Percentiles rank a stretch among this genome's conserved stretches.
Evolutionary conservation across 1,284 basidiomycete genomes (phyloP).

Genomic region (Takashimella tepidaria): DNA sequence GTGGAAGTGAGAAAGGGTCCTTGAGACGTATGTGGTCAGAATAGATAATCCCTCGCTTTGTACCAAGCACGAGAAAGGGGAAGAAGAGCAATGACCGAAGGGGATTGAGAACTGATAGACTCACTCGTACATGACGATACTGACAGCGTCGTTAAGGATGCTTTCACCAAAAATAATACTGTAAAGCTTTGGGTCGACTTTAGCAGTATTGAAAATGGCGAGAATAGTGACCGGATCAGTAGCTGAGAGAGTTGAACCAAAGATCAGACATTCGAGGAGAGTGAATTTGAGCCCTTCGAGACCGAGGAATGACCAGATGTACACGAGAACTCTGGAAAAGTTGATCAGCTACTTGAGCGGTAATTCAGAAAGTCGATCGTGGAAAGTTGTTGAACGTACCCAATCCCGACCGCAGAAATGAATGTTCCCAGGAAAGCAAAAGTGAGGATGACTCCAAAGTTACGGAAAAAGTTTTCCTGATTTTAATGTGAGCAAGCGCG

Average conservation of each 20-base stretch:
- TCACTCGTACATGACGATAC: constrained; percentile 99
- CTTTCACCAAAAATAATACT: constrained; percentile 97
- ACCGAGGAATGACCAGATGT: constrained; percentile 88
- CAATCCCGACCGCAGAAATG: constrained; percentile 92
- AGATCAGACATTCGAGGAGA: constrained; percentile 87
- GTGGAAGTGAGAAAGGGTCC: constrained; percentile 87
- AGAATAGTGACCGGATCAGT: constrained; percentile 98
- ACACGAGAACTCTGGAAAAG: constrained; percentile 67
- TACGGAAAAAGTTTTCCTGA: constrained; percentile 94
- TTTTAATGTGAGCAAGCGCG: neutral
- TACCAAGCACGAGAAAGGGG: too few species aligned
- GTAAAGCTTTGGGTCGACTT: constrained; percentile 97
- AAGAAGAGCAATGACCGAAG: too few species aligned
- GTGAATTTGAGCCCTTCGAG: constrained; percentile 73
- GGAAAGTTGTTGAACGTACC: constrained; percentile 53
- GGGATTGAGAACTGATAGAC: constrained; percentile 47
- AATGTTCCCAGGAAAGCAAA: constrained; percentile 97
- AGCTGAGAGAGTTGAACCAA: constrained; percentile 92
- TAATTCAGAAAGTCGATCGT: too few species aligned
- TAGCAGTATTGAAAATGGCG: constrained; percentile 97
- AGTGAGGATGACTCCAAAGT: constrained; percentile 92
- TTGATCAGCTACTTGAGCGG: too few species aligned
- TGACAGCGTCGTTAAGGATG: constrained; percentile 96
- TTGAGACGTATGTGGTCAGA: constrained; percentile 38
- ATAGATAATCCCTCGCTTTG: neutral